Conservation (phyloP, 345 rosid species). For the Moricandia moricandioides region DNA sequence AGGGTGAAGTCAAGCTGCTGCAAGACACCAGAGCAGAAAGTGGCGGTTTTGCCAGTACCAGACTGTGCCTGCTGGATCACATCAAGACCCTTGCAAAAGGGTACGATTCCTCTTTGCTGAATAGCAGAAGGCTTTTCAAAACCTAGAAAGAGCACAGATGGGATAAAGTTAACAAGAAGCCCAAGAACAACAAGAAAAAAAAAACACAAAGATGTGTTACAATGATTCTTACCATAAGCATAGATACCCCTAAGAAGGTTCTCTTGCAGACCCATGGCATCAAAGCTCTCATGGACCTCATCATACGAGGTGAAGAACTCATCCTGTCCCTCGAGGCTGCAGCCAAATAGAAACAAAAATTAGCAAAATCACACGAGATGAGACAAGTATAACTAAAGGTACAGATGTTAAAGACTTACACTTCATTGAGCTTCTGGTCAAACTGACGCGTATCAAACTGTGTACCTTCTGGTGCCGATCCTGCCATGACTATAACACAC, state of each 20-base stretch:
- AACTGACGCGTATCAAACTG: constrained; percentile 44
- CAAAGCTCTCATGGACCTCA: constrained; percentile 51
- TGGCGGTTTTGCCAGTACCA: constrained; percentile 81
- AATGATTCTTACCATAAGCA: constrained; percentile 39
- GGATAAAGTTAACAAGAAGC: not conserved
- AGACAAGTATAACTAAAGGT: not conserved
- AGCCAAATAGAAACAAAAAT: not conserved
- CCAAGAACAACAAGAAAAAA: too few relatives aligned
- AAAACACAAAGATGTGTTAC: too few relatives aligned
- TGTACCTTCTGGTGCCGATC: constrained; percentile 40
- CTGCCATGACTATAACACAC: constrained; percentile 47
- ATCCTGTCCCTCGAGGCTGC: constrained; percentile 42
- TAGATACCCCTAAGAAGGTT: constrained; percentile 53
- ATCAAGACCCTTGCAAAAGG: constrained; percentile 73
- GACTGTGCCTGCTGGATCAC: constrained; percentile 87
- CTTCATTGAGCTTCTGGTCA: constrained; percentile 43
- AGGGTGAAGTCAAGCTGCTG: constrained; percentile 64
- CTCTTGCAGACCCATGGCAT: constrained; percentile 49
- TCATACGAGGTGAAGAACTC: constrained; percentile 45
- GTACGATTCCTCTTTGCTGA: constrained; percentile 83
- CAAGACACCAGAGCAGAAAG: constrained; percentile 77
- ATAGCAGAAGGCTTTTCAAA: constrained; percentile 86
- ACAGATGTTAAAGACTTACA: constrained; percentile 27
- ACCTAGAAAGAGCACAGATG: constrained; percentile 30
- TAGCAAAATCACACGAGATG: not conserved